Evolutionary conservation across 768 basidiomycete species (phyloP).

Genomic region (Sarcomyxa edulis): DNA sequence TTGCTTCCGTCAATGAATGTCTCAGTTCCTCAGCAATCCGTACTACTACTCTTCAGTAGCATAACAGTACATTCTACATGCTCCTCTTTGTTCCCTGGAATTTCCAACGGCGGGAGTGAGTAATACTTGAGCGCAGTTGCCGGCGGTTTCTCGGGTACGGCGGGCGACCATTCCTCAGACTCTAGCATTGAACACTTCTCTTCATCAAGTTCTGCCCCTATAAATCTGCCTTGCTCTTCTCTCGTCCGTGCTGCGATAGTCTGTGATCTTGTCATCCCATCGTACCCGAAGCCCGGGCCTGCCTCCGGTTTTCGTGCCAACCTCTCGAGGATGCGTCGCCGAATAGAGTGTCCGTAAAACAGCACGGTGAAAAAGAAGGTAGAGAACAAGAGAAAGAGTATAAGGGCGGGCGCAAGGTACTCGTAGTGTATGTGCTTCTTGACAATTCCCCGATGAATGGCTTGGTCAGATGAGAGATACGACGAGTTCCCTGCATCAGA

Average conservation of each 20-base stretch:
- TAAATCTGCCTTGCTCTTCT: slow-evolving; percentile 11
- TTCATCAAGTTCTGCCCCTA: no score
- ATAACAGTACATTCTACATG: no score
- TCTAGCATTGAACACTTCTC: no score
- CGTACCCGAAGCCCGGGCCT: slow-evolving; percentile 17
- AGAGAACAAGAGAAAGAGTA: slow-evolving; percentile 14
- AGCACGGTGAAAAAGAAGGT: slow-evolving; percentile 11
- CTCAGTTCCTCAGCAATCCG: no score
- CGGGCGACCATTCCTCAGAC: slow-evolving; percentile 10
- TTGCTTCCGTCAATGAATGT: no score
- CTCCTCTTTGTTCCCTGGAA: neutral
- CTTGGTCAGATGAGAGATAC: no score
- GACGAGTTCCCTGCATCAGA: no score
- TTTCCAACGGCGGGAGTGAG: slow-evolving; percentile 1
- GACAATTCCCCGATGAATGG: no score
- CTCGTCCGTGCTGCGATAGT: slow-evolving; percentile 8
- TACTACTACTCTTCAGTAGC: no score
- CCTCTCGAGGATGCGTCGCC: slow-evolving; percentile 4
- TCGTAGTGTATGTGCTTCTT: no score
- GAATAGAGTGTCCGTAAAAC: slow-evolving; percentile 12
- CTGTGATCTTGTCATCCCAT: slow-evolving; percentile 16
- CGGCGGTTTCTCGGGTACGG: slow-evolving; percentile 14
- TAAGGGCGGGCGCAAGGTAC: slow-evolving; percentile 12
- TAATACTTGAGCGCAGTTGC: slow-evolving; percentile 8
- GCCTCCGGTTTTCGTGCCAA: slow-evolving; percentile 7